Conservation (phyloP, 371 early-diverging fungal species). For the Mucor piriformis region DNA sequence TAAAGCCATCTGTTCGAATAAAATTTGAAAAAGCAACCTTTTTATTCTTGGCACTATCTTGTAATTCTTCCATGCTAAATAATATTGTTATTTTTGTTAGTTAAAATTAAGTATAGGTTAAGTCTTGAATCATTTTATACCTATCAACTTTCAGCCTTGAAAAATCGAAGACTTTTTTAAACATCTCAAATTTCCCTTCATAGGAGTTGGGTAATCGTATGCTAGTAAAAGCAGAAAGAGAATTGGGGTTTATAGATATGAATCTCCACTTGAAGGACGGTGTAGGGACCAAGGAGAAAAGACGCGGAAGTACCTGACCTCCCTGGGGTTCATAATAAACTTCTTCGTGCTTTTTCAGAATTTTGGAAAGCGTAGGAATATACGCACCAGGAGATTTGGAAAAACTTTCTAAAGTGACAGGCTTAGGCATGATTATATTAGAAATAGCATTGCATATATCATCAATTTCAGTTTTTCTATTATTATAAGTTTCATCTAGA, state of each 20-base stretch:
- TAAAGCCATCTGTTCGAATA: conserved; percentile 1
- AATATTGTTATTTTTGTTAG: neutral
- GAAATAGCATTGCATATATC: conserved; percentile 1
- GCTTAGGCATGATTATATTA: conserved; percentile 5
- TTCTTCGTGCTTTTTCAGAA: neutral
- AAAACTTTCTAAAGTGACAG: conserved; percentile 5
- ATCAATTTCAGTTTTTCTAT: conserved; percentile 3
- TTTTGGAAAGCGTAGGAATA: neutral
- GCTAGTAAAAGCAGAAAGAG: conserved; percentile 7
- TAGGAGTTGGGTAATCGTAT: neutral
- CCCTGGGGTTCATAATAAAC: neutral
- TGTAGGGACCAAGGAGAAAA: neutral
- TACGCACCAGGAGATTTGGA: neutral
- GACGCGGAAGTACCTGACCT: neutral
- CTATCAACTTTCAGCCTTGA: conserved; percentile 1
- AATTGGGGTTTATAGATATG: neutral
- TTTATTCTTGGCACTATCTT: neutral
- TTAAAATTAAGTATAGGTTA: too few species aligned
- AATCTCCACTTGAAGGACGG: conserved; percentile 12
- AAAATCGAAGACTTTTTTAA: conserved; percentile 5
- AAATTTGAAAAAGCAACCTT: conserved; percentile 5
- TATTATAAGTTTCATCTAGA: conserved; percentile 6
- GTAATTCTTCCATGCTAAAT: neutral
- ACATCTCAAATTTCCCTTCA: conserved; percentile 5
- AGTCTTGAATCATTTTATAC: conserved; percentile 1